Evolutionary conservation across 2,329 filamentous ascomycete genomes (phyloP).

Genomic region (Tolypocladium ophioglossoides): DNA sequence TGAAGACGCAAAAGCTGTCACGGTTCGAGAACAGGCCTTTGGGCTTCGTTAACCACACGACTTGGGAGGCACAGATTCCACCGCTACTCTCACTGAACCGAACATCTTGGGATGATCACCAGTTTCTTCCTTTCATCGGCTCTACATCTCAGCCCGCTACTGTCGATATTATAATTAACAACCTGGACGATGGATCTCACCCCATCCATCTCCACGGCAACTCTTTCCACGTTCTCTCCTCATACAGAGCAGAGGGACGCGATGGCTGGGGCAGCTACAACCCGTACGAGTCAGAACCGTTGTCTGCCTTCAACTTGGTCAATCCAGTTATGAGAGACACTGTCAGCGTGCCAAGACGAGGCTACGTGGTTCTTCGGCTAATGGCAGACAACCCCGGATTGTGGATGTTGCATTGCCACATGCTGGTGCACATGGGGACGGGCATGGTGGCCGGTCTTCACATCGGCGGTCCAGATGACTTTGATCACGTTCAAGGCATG

Average conservation of each 20-base stretch:
- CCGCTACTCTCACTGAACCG: slow-evolving; percentile 11
- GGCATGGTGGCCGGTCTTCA: slow-evolving; percentile 16
- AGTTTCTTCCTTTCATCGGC: slow-evolving; percentile 10
- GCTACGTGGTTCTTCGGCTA: slow-evolving; percentile 13
- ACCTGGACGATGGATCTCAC: slow-evolving; percentile 20
- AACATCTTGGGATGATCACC: slow-evolving; percentile 11
- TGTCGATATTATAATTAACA: slow-evolving; percentile 20
- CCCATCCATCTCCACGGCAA: slow-evolving; percentile 45
- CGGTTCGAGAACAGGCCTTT: slow-evolving; percentile 11
- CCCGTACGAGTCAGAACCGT: slow-evolving; percentile 8
- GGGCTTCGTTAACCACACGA: slow-evolving; percentile 15
- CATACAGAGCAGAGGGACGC: slow-evolving; percentile 8
- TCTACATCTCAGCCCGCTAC: slow-evolving; percentile 4
- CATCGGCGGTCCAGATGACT: slow-evolving; percentile 9
- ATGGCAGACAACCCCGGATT: slow-evolving; percentile 13
- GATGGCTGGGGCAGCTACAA: slow-evolving; percentile 15
- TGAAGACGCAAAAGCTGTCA: slow-evolving; percentile 13
- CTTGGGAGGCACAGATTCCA: slow-evolving; percentile 11
- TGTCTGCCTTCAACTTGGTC: slow-evolving; percentile 4
- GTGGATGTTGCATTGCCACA: slow-evolving; percentile 19
- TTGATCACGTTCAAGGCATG: slow-evolving; percentile 7
- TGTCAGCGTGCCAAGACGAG: slow-evolving; percentile 24
- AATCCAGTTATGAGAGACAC: slow-evolving; percentile 22
- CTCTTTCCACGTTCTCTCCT: slow-evolving; percentile 33
- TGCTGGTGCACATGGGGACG: slow-evolving; percentile 15